phyloP scores from a whole-genome alignment of 2,329 filamentous ascomycete genomes.

The Trichoderma citrinoviride region DNA sequence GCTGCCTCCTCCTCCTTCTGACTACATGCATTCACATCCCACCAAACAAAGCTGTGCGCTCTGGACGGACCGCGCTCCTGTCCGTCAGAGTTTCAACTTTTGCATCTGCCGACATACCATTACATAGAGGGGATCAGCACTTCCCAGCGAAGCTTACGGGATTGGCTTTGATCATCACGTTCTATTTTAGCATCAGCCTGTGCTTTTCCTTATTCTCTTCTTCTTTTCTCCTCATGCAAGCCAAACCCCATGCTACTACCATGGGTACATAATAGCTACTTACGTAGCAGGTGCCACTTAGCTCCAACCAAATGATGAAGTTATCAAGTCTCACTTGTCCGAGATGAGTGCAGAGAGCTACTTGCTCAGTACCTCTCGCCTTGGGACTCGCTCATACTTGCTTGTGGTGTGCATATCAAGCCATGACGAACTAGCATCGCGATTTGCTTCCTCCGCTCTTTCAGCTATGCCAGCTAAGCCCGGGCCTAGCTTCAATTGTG shows the following conservation, averaged over 20 bases:
- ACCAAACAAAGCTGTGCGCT: conserved; percentile 1
- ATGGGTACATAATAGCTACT: not conserved
- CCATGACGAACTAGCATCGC: not conserved
- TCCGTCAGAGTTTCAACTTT: conserved; percentile 10
- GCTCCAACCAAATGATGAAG: conserved; percentile 1
- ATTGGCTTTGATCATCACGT: not conserved
- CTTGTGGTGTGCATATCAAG: not conserved
- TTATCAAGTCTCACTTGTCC: not conserved
- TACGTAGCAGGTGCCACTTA: not conserved
- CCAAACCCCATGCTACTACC: not conserved
- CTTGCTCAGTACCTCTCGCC: not conserved
- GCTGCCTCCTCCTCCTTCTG: not conserved
- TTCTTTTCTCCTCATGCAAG: not conserved
- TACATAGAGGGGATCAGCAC: not conserved
- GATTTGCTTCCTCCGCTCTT: not conserved
- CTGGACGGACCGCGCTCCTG: not conserved
- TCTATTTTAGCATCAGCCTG: not conserved
- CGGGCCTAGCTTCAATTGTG: not conserved
- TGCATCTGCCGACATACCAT: conserved; percentile 17
- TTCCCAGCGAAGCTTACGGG: conserved; percentile 12
- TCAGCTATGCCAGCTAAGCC: not conserved
- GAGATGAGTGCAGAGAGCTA: not conserved
- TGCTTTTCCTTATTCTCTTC: not conserved
- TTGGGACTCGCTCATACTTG: not conserved
- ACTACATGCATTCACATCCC: not conserved